phyloP scores from a whole-genome alignment of 768 basidiomycete species.

The Lactarius tabidus region DNA sequence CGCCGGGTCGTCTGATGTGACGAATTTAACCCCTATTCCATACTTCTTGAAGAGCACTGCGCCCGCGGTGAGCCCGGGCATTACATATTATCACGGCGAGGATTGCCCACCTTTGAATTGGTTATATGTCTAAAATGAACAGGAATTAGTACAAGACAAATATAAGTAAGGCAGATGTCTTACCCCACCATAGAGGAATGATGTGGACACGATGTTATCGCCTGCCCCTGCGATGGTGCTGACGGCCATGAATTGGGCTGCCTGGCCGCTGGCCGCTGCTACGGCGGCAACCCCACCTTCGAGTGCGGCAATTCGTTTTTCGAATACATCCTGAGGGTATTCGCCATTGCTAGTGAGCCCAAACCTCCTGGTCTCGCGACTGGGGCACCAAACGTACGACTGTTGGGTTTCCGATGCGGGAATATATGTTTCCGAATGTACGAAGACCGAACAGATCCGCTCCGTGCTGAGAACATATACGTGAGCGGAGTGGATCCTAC shows the following conservation, averaged over 20 bases:
- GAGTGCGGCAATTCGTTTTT: constrained; percentile 70
- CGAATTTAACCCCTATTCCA: constrained; percentile 64
- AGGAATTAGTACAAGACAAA: not conserved
- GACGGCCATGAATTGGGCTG: constrained; percentile 61
- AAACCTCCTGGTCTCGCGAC: not conserved
- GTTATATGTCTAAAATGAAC: constrained; percentile 52
- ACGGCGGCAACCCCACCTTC: constrained; percentile 77
- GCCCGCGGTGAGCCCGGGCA: not conserved
- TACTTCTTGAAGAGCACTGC: constrained; percentile 64
- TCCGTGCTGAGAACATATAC: constrained; percentile 46
- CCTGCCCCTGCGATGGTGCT: constrained; percentile 51
- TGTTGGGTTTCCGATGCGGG: constrained; percentile 65
- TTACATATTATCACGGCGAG: not conserved
- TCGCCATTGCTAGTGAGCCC: not conserved
- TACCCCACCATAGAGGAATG: constrained; percentile 67
- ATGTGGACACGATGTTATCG: constrained; percentile 74
- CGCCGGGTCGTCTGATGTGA: constrained; percentile 50
- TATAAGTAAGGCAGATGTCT: constrained; percentile 27
- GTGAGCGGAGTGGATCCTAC: not conserved
- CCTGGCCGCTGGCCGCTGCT: constrained; percentile 68
- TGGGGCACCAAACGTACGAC: constrained; percentile 39
- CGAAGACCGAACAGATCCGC: constrained; percentile 71
- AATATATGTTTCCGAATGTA: constrained; percentile 59
- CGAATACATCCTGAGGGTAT: constrained; percentile 63
- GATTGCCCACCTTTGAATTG: constrained; percentile 55